These are phyloP conservation scores for Candida chauliodis DNA, from an alignment of 805 yeast species.

Conservation along the genomic window DNA sequence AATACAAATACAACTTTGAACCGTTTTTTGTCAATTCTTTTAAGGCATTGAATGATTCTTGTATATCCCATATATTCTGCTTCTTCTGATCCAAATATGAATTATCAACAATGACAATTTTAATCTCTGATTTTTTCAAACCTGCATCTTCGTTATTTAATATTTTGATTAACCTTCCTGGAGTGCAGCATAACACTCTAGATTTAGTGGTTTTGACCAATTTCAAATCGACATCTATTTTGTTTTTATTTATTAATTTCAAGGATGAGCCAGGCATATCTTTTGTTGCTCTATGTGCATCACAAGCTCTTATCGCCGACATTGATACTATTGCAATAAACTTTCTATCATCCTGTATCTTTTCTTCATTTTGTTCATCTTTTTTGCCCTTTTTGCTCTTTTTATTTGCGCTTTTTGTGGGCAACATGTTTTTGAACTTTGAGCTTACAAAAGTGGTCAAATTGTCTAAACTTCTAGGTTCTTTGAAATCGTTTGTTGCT, in stretches of 20 bases:
- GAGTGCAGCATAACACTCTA: conserved; percentile 58
- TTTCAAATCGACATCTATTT: conserved; percentile 58
- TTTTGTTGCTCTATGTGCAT: conserved; percentile 62
- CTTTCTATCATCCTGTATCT: conserved; percentile 24
- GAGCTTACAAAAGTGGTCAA: conserved; percentile 51
- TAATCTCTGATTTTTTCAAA: conserved; percentile 41
- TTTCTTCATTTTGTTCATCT: conserved; percentile 7
- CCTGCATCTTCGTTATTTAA: conserved; percentile 41
- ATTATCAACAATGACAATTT: conserved; percentile 56
- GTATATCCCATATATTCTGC: conserved; percentile 57
- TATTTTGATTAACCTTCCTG: conserved; percentile 54
- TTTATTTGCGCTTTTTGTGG: conserved; percentile 28
- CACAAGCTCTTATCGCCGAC: conserved; percentile 87
- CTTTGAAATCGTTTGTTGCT: conserved; percentile 55
- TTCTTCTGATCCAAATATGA: conserved; percentile 59
- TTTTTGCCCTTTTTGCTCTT: conserved; percentile 20
- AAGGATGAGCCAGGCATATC: conserved; percentile 51
- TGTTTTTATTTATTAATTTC: conserved; percentile 74
- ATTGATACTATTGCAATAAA: conserved; percentile 56
- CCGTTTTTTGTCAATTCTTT: conserved; percentile 40
- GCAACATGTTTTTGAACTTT: conserved; percentile 47
- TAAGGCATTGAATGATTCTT: conserved; percentile 42
- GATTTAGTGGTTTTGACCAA: conserved; percentile 41
- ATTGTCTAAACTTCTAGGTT: conserved; percentile 52
- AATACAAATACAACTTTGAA: conserved; percentile 51